Percentiles rank a stretch among this genome's conserved stretches.
These are phyloP conservation scores for Raphanus hybrid DNA, from an alignment of 441 rosid species.

Conservation along the genomic window DNA sequence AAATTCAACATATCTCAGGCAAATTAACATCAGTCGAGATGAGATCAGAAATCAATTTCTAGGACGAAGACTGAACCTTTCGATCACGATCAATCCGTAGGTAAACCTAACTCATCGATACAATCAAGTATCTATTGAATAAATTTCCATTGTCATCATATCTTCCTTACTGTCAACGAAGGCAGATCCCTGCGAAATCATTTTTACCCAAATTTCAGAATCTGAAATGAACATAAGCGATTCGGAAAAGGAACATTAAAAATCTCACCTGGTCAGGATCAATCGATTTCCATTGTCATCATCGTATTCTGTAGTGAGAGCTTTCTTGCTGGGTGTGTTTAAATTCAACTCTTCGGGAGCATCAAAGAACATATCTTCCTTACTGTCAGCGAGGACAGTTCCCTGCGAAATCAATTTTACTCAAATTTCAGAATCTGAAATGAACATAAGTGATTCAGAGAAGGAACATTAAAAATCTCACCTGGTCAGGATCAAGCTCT, in stretches of 20 bases:
- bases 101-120: too few species aligned
- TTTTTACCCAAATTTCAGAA: not conserved
- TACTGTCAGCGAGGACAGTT: slow-evolving; percentile 51
- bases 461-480: slow-evolving; percentile 32
- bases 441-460: not conserved
- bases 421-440: slow-evolving; percentile 2
- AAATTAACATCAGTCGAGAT: too few species aligned
- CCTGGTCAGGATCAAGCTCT: slow-evolving; percentile 49
- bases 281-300: slow-evolving; percentile 52
- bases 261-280: slow-evolving; percentile 51
- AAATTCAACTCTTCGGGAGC: slow-evolving; percentile 76
- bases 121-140: too few species aligned
- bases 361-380: slow-evolving; percentile 91
- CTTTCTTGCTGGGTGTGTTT: slow-evolving; percentile 45
- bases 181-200: too few species aligned
- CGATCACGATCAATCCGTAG: too few species aligned
- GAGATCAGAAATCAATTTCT: too few species aligned
- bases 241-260: slow-evolving; percentile 2
- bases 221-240: not conserved
- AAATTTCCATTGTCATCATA: too few species aligned
- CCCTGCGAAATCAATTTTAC: slow-evolving; percentile 17
- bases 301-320: slow-evolving; percentile 45
- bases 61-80: too few species aligned
- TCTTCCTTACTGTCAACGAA: too few species aligned
- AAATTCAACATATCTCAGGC: too few species aligned